A percentile compares a stretch with the other conserved stretches of the same genome.
Conservation (phyloP, 2,329 filamentous ascomycete species). For the Westerdykella sp. region DNA sequence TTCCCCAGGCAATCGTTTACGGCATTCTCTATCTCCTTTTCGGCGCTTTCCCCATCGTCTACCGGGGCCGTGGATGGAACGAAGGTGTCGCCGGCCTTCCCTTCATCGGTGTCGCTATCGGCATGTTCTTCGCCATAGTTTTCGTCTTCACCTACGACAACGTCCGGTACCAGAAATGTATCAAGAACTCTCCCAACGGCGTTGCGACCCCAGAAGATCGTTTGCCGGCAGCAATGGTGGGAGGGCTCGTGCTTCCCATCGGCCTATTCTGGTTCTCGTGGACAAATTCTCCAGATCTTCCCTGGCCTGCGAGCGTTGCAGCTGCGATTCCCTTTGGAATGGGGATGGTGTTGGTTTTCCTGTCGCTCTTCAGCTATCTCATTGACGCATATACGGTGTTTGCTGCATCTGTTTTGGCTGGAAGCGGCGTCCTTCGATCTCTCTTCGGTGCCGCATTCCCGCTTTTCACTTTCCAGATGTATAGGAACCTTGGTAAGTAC, state of each 20-base stretch:
- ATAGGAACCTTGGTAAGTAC: conserved; percentile 27
- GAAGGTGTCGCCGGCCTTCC: conserved; percentile 39
- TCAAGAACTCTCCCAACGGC: conserved; percentile 44
- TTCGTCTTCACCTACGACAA: conserved; percentile 43
- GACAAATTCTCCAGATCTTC: conserved; percentile 45
- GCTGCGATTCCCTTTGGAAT: conserved; percentile 51
- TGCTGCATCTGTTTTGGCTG: conserved; percentile 67
- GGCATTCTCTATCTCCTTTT: conserved; percentile 47
- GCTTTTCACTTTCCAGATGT: conserved; percentile 65
- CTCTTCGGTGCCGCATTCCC: conserved; percentile 74
- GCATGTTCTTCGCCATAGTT: conserved; percentile 54
- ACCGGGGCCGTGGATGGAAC: conserved; percentile 45
- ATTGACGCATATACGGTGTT: conserved; percentile 59
- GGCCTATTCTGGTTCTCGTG: conserved; percentile 41
- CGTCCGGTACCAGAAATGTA: conserved; percentile 34
- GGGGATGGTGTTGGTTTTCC: conserved; percentile 60
- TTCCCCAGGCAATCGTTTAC: conserved; percentile 47
- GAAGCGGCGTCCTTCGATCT: conserved; percentile 73
- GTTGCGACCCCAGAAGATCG: conserved; percentile 61
- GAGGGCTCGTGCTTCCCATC: conserved; percentile 55
- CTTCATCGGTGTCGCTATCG: conserved; percentile 63
- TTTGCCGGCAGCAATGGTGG: conserved; percentile 56
- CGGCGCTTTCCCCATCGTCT: conserved; percentile 54
- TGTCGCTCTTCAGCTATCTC: conserved; percentile 44
- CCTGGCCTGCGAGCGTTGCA: conserved; percentile 52